phyloP scores from a whole-genome alignment of 805 yeast genomes.

The Yarrowia keelungensis region DNA sequence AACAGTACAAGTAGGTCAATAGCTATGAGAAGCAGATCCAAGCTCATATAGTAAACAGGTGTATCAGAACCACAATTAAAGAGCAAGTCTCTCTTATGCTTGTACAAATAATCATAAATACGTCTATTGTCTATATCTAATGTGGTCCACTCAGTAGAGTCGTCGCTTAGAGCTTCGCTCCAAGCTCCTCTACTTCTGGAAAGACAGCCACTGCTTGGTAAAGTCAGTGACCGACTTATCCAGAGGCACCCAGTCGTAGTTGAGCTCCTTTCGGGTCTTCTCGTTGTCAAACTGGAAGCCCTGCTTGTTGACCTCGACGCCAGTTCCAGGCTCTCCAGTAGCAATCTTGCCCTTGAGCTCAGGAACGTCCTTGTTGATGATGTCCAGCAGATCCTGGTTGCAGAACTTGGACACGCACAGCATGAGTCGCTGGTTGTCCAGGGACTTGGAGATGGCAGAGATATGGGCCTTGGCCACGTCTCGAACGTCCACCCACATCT shows the following conservation, averaged over 20 bases:
- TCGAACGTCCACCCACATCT: conserved; percentile 58
- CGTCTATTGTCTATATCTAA: not conserved
- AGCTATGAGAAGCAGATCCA: too few relatives aligned
- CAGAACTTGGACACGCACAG: conserved; percentile 42
- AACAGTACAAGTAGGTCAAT: too few relatives aligned
- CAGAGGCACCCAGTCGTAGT: conserved; percentile 17
- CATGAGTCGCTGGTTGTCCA: conserved; percentile 45
- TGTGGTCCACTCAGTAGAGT: too few relatives aligned
- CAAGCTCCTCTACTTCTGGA: conserved; percentile 22
- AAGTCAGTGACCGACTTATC: conserved; percentile 22
- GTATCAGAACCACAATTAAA: too few relatives aligned
- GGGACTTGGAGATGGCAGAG: conserved; percentile 52
- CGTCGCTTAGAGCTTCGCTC: too few relatives aligned
- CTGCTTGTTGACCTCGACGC: not conserved
- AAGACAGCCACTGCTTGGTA: conserved; percentile 19
- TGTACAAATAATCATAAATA: too few relatives aligned
- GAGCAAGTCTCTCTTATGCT: too few relatives aligned
- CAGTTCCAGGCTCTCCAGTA: conserved; percentile 1
- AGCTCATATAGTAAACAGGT: too few relatives aligned
- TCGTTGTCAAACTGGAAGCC: conserved; percentile 14
- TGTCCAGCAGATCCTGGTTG: conserved; percentile 41
- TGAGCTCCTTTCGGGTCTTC: conserved; percentile 1
- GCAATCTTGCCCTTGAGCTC: conserved; percentile 25
- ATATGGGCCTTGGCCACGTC: conserved; percentile 68
- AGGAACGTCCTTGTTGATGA: conserved; percentile 39